Evolutionary conservation across 1,139 yeast species (phyloP).

Genomic region (Pichia sp.): DNA sequence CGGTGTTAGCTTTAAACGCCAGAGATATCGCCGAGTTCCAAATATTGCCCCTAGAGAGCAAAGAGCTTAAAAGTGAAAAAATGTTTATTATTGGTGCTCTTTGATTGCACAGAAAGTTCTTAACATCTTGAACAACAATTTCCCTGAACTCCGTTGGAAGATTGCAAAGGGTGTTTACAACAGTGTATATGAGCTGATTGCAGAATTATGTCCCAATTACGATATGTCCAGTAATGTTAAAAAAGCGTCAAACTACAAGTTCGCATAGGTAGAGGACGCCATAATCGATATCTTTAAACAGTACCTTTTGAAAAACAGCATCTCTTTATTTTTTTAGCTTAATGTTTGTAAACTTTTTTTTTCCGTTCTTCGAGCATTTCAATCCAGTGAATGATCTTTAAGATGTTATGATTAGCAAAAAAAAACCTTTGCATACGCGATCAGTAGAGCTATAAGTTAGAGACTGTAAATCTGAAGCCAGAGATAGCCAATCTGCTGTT

Average conservation of each 20-base stretch:
- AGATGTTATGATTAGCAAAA: too few relatives aligned
- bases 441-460: too few relatives aligned
- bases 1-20: constrained; percentile 37
- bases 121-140: constrained; percentile 35
- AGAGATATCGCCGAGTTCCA: constrained; percentile 43
- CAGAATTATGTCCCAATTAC: constrained; percentile 5
- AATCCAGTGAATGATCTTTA: too few relatives aligned
- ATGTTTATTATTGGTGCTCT: constrained; percentile 36
- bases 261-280: constrained; percentile 35
- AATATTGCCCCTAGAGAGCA: constrained; percentile 36
- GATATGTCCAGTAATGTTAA: constrained; percentile 17
- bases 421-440: too few relatives aligned
- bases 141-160: constrained; percentile 39
- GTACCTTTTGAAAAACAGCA: constrained; percentile 14
- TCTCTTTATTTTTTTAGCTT: too few relatives aligned
- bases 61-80: constrained; percentile 36
- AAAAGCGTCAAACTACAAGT: constrained; percentile 37
- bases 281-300: constrained; percentile 42
- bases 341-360: too few relatives aligned
- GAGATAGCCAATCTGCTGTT: too few relatives aligned
- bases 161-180: constrained; percentile 38
- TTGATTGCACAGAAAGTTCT: constrained; percentile 37
- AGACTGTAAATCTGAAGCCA: too few relatives aligned
- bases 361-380: too few relatives aligned
- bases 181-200: constrained; percentile 2